These are phyloP conservation scores for Peniophora sp. DNA, from an alignment of 1,284 basidiomycete genomes.

Conservation along the genomic window DNA sequence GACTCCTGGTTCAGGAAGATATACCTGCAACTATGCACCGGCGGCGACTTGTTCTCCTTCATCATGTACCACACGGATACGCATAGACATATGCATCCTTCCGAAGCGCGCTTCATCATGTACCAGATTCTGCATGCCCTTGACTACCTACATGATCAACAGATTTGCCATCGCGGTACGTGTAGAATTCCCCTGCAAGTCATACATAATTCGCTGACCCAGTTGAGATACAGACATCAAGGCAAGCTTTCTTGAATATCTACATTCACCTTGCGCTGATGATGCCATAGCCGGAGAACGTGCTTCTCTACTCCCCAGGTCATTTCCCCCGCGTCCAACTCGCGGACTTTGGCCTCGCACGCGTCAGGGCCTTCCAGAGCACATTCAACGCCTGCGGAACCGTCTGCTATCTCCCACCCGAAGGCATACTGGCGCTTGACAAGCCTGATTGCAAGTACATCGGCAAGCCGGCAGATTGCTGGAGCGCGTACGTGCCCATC, in stretches of 20 bases:
- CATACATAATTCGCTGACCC: neutral
- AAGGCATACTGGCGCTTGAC: slow-evolving; percentile 70
- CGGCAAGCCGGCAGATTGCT: slow-evolving; percentile 77
- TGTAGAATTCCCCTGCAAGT: slow-evolving; percentile 5
- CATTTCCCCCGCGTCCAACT: slow-evolving; percentile 78
- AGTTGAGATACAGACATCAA: slow-evolving; percentile 54
- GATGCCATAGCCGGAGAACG: slow-evolving; percentile 68
- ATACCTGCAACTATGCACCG: slow-evolving; percentile 71
- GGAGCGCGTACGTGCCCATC: slow-evolving; percentile 63
- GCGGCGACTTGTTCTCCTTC: slow-evolving; percentile 75
- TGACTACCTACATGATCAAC: slow-evolving; percentile 64
- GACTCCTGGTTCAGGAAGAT: slow-evolving; percentile 42
- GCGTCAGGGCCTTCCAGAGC: slow-evolving; percentile 70
- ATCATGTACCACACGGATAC: slow-evolving; percentile 52
- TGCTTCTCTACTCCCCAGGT: slow-evolving; percentile 66
- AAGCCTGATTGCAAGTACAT: slow-evolving; percentile 65
- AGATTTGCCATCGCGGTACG: slow-evolving; percentile 77
- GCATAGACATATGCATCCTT: slow-evolving; percentile 53
- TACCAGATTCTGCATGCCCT: slow-evolving; percentile 73
- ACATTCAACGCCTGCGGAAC: slow-evolving; percentile 79
- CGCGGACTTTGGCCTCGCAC: slow-evolving; percentile 81
- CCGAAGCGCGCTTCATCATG: slow-evolving; percentile 78
- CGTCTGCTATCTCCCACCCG: slow-evolving; percentile 78
- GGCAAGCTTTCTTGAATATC: slow-evolving; percentile 26
- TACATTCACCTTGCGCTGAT: neutral